Conservation (phyloP, 768 basidiomycete species). For the Rhizopogon vinicolor region DNA sequence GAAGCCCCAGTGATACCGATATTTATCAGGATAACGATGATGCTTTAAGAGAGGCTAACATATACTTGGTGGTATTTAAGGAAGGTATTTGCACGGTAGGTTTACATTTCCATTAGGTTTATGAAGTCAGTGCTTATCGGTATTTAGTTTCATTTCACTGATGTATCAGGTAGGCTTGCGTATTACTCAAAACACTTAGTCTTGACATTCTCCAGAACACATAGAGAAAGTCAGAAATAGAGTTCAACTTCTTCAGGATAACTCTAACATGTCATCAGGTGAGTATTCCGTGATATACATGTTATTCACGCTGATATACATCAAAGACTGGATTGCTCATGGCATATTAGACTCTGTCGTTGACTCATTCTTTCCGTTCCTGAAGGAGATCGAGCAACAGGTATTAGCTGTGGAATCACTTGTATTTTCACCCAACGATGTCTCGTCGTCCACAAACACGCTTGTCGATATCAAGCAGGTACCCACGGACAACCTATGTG, state of each 20-base stretch:
- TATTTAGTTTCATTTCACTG: slow-evolving; percentile 82
- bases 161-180: slow-evolving; percentile 54
- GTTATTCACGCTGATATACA: not conserved
- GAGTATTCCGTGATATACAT: slow-evolving; percentile 12
- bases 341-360: slow-evolving; percentile 90
- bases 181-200: not conserved
- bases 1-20: slow-evolving; percentile 15
- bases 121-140: not conserved
- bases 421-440: slow-evolving; percentile 40
- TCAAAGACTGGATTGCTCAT: slow-evolving; percentile 89
- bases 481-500: not conserved
- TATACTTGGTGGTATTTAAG: slow-evolving; percentile 87
- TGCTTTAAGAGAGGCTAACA: slow-evolving; percentile 66
- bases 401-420: slow-evolving; percentile 72
- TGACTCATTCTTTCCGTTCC: slow-evolving; percentile 86
- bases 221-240: slow-evolving; percentile 70
- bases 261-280: slow-evolving; percentile 72
- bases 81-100: slow-evolving; percentile 80
- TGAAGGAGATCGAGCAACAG: slow-evolving; percentile 78
- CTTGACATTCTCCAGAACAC: slow-evolving; percentile 52
- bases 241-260: slow-evolving; percentile 58
- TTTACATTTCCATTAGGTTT: slow-evolving; percentile 3
- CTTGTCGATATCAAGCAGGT: not conserved
- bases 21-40: slow-evolving; percentile 33
- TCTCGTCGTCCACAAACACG: not conserved